Percentiles rank a stretch among this genome's conserved stretches.
Conservation (phyloP, 1,284 basidiomycete genomes). For the Cutaneotrichosporon sp. region DNA sequence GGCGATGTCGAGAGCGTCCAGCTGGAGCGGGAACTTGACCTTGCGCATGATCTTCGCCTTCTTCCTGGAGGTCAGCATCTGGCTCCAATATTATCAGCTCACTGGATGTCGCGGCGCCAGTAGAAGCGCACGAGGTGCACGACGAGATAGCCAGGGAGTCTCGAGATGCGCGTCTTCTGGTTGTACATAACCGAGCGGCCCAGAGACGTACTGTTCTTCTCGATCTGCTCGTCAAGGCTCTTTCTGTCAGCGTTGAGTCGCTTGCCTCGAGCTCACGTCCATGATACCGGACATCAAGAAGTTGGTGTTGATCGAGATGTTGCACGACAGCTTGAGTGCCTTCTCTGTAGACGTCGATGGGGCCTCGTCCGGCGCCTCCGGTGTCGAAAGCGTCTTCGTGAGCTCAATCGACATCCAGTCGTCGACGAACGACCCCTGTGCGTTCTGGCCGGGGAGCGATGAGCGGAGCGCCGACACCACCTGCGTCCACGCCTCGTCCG, state of each 20-base stretch:
- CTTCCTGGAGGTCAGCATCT: conserved; percentile 60
- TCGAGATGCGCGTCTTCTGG: conserved; percentile 76
- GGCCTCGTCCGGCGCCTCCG: conserved; percentile 78
- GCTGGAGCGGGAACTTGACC: conserved; percentile 80
- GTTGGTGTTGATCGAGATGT: conserved; percentile 82
- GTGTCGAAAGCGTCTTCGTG: conserved; percentile 72
- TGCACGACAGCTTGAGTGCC: conserved; percentile 88
- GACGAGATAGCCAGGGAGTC: conserved; percentile 66
- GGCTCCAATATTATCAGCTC: conserved; percentile 51
- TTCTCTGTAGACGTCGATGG: conserved; percentile 66
- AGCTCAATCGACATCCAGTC: conserved; percentile 82
- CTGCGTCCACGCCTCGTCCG: conserved; percentile 90
- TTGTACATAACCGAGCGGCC: conserved; percentile 78
- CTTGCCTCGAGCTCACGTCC: conserved; percentile 60
- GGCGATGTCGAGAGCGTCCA: conserved; percentile 76
- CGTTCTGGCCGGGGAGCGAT: conserved; percentile 56
- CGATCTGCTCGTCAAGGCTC: conserved; percentile 80
- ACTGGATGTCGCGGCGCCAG: conserved; percentile 75
- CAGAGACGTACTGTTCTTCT: conserved; percentile 78
- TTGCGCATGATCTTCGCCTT: conserved; percentile 78
- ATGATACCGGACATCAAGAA: conserved; percentile 84
- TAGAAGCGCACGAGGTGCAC: conserved; percentile 71
- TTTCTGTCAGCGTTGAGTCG: conserved; percentile 39
- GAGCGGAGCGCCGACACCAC: conserved; percentile 76
- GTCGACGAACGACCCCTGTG: conserved; percentile 65